Conservation (phyloP, 306 rosid genomes). For the Pachyrhizus erosus region DNA sequence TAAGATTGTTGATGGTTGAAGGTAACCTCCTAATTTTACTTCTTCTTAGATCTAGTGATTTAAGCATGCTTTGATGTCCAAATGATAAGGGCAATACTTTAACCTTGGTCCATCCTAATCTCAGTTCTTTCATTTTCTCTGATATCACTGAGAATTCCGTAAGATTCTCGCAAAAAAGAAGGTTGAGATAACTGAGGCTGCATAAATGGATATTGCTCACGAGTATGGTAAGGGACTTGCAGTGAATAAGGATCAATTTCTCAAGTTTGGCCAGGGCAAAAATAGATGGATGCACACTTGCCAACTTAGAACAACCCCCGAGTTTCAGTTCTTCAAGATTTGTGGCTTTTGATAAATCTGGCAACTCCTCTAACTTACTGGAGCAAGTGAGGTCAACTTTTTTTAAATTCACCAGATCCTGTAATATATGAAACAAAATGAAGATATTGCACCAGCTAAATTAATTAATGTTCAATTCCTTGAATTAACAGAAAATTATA, state of each 20-base stretch:
- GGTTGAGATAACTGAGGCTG: not conserved
- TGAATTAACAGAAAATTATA: not conserved
- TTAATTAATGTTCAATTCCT: not conserved
- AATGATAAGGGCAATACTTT: not conserved
- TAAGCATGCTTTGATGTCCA: not conserved
- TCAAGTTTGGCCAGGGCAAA: not conserved
- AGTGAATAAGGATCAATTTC: not conserved
- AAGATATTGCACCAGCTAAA: not conserved
- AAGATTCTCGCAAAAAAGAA: not conserved
- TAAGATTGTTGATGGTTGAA: not conserved
- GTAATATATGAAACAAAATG: not conserved
- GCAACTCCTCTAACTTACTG: not conserved
- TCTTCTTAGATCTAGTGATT: not conserved
- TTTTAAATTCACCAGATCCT: not conserved
- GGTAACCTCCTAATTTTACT: not conserved
- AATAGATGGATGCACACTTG: not conserved
- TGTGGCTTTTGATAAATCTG: not conserved
- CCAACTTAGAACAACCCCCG: not conserved
- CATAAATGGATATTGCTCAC: not conserved
- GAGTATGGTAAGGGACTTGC: too few species aligned
- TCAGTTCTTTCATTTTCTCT: not conserved
- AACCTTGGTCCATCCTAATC: not conserved
- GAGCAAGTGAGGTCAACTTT: not conserved
- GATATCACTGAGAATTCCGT: not conserved
- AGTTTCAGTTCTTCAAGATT: not conserved